Conservation (phyloP, 2,329 filamentous ascomycete species). For the Geosmithia flava region DNA sequence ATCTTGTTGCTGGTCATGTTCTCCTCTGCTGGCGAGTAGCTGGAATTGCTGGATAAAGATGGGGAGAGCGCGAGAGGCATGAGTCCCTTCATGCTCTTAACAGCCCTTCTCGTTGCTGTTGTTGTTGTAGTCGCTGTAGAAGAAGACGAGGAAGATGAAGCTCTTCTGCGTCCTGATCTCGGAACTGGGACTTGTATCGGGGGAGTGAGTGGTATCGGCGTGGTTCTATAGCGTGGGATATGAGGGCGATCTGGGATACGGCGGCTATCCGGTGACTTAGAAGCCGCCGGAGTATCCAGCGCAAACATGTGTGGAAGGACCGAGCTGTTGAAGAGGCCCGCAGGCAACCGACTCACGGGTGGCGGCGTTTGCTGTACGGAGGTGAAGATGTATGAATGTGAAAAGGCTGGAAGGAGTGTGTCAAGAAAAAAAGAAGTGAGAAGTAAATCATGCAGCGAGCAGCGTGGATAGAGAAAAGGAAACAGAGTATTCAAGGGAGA, state of each 20-base stretch:
- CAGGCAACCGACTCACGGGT: not conserved
- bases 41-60: constrained; percentile 9
- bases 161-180: not conserved
- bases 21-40: constrained; percentile 9
- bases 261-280: not conserved
- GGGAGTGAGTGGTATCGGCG: not conserved
- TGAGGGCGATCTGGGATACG: not conserved
- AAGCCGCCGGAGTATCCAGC: not conserved
- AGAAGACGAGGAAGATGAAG: not conserved
- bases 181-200: not conserved
- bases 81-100: constrained; percentile 24
- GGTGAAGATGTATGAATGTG: not conserved
- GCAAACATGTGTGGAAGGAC: constrained; percentile 1
- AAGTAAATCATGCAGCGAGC: not conserved
- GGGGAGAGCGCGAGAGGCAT: constrained; percentile 19
- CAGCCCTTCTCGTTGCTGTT: constrained; percentile 14
- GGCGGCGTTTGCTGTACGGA: not conserved
- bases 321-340: not conserved
- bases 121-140: not conserved
- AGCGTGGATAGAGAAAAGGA: not conserved
- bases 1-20: constrained; percentile 13
- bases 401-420: not conserved
- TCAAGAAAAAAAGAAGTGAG: not conserved
- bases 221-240: not conserved
- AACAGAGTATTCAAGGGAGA: not conserved